Evolutionary conservation across 2,329 filamentous ascomycete genomes (phyloP), one percentile per base, ranked within the genome.

Genomic region (Hymenoscyphus fraxineus): DNA sequence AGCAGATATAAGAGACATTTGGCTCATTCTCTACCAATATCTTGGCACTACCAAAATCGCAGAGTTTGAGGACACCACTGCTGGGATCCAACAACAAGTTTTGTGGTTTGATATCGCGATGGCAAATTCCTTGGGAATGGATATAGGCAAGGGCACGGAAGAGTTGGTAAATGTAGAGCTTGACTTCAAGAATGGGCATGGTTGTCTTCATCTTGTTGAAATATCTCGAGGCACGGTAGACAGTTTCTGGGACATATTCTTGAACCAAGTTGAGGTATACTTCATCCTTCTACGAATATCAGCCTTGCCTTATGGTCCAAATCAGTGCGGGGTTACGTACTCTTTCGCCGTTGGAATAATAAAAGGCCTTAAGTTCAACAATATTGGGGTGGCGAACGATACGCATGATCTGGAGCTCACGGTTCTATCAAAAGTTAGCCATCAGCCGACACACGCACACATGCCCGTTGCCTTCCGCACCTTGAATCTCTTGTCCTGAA

Each of bases 191-290:
- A 73, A 94, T 97, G 16, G 95, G 95, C 95, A 99, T 99, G 61
- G 94, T 97, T 6, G 93, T 96, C 88, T 98, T 99, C 89, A 98
- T 90, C 83, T 99, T 99, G 85, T 96, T 98, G 85, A 99, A 99
- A 82, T 97, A 98, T 74, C 95, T 89, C 69, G 95, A 98, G 55
- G 95, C 95, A 75, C 95, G 89, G 80, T 99, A 99, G 60, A 99
- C 95, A 13, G 95, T 99, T 82, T 99, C 95, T 60, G 95, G 95
- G 59, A 99, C 95, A 74, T 93, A 99, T 78, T 99, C 95, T 78
- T 98, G 92, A 61, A 99, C 94, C 67, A 99, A 85, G 76, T 99
- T 99, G 71, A 99, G 88, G 78, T 98, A 99, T 44, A 99, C 95
- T 81, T 99, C 95, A 78, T 99, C 95, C 83, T 97, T 94, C 91